phyloP scores from a whole-genome alignment of 2,329 filamentous ascomycete species.

The Claviceps quebecensis region DNA sequence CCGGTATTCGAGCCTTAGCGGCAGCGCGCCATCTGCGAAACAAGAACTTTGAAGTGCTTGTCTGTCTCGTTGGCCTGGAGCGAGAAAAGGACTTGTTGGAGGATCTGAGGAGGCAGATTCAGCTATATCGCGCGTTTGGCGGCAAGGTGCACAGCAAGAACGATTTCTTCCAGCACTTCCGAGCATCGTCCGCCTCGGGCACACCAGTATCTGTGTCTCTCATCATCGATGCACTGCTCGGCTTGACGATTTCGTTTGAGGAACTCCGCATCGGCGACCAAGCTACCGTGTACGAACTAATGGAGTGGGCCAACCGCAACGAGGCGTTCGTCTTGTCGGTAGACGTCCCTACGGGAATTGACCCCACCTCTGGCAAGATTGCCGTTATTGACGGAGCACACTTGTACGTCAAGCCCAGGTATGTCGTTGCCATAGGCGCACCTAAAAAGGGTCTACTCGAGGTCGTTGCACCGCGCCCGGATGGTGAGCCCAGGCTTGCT shows the following conservation, averaged over 20 bases:
- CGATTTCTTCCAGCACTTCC: conserved; percentile 46
- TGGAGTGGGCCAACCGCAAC: conserved; percentile 85
- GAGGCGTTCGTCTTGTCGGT: conserved; percentile 72
- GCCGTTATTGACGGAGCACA: conserved; percentile 58
- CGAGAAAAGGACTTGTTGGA: conserved; percentile 69
- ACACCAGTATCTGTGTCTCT: conserved; percentile 51
- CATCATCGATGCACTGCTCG: conserved; percentile 79
- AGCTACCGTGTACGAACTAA: conserved; percentile 72
- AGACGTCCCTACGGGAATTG: conserved; percentile 83
- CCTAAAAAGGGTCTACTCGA: conserved; percentile 75
- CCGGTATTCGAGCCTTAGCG: conserved; percentile 69
- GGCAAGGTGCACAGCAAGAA: conserved; percentile 53
- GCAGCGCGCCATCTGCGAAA: conserved; percentile 78
- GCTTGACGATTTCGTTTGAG: conserved; percentile 77
- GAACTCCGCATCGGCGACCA: conserved; percentile 74
- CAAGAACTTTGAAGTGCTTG: conserved; percentile 64
- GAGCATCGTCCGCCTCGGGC: conserved; percentile 27
- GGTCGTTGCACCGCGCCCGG: conserved; percentile 45
- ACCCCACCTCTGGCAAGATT: conserved; percentile 58
- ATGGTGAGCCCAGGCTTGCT: conserved; percentile 20
- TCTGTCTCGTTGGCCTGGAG: conserved; percentile 76
- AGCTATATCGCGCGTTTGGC: conserved; percentile 72
- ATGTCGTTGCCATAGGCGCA: conserved; percentile 72
- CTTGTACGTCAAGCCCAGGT: conserved; percentile 68
- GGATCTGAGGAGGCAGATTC: conserved; percentile 65